Conservation (phyloP, 2,329 filamentous ascomycete genomes). For the Zymoseptoria tritici region DNA sequence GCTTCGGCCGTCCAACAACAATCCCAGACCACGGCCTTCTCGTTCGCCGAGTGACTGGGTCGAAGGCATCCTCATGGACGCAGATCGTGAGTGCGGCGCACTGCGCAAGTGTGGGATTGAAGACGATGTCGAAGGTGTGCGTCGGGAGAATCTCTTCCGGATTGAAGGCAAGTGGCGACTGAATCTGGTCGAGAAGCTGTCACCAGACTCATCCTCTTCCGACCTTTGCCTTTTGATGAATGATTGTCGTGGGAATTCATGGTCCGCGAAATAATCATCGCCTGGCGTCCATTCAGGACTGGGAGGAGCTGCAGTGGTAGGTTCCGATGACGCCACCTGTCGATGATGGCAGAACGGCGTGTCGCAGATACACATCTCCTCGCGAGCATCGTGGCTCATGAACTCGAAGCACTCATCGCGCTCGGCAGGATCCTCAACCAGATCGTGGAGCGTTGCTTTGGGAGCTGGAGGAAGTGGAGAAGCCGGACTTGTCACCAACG, state of each 20-base stretch:
- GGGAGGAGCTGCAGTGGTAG: constrained; percentile 1
- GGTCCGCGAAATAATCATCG: constrained; percentile 51
- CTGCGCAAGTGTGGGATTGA: constrained; percentile 25
- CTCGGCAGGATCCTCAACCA: constrained; percentile 75
- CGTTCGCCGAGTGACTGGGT: constrained; percentile 47
- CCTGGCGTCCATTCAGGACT: constrained; percentile 26
- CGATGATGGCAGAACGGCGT: constrained; percentile 52
- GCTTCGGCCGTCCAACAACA: constrained; percentile 26
- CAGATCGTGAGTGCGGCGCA: constrained; percentile 37
- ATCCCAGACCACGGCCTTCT: neutral
- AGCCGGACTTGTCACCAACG: constrained; percentile 58
- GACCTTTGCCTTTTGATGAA: constrained; percentile 51
- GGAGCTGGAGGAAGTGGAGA: constrained; percentile 46
- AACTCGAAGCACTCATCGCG: constrained; percentile 52
- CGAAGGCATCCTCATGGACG: constrained; percentile 74
- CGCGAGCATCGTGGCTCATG: constrained; percentile 33
- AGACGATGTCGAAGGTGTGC: constrained; percentile 33
- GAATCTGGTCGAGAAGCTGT: constrained; percentile 58
- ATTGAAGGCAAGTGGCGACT: constrained; percentile 44
- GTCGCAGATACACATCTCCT: constrained; percentile 63
- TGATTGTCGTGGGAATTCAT: constrained; percentile 43
- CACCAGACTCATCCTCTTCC: constrained; percentile 49
- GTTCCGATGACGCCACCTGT: constrained; percentile 6
- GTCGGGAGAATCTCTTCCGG: constrained; percentile 47
- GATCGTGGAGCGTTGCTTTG: constrained; percentile 67